These are phyloP conservation scores for Asterophora lycoperdoides DNA, from an alignment of 768 basidiomycete species.

Conservation along the genomic window DNA sequence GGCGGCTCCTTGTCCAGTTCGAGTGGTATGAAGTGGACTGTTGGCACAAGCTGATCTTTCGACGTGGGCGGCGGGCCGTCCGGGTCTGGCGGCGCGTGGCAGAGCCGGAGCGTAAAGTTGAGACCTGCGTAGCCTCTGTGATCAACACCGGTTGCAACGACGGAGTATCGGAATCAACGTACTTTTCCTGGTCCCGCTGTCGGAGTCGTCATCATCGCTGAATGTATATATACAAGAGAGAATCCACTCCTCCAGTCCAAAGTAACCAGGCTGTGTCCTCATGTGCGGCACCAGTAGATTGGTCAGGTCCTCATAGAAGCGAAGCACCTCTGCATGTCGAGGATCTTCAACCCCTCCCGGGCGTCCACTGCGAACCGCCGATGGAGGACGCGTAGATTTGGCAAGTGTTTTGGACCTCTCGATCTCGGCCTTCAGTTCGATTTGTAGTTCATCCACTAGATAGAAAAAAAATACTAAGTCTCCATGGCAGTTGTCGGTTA, in stretches of 20 bases:
- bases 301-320: constrained; percentile 83
- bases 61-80: constrained; percentile 26
- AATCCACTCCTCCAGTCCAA: constrained; percentile 54
- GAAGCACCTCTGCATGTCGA: constrained; percentile 56
- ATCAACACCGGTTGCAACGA: neutral
- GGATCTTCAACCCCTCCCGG: constrained; percentile 45
- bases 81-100: constrained; percentile 33
- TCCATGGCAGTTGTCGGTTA: no score
- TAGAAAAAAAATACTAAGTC: no score
- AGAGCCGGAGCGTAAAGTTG: constrained; percentile 53
- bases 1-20: constrained; percentile 57
- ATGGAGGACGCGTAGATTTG: constrained; percentile 38
- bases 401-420: constrained; percentile 45
- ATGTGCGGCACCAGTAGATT: constrained; percentile 69
- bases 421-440: constrained; percentile 62
- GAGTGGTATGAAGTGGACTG: constrained; percentile 59
- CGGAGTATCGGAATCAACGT: constrained; percentile 19
- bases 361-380: constrained; percentile 32
- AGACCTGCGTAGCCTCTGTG: constrained; percentile 45
- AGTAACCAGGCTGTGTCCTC: constrained; percentile 36
- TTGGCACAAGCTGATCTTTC: constrained; percentile 37
- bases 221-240: constrained; percentile 68
- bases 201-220: constrained; percentile 32
- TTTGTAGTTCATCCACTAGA: constrained; percentile 46
- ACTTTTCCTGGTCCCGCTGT: constrained; percentile 34